phyloP scores from a whole-genome alignment of 208 protist genomes.

The Leishmania amazonensis region DNA sequence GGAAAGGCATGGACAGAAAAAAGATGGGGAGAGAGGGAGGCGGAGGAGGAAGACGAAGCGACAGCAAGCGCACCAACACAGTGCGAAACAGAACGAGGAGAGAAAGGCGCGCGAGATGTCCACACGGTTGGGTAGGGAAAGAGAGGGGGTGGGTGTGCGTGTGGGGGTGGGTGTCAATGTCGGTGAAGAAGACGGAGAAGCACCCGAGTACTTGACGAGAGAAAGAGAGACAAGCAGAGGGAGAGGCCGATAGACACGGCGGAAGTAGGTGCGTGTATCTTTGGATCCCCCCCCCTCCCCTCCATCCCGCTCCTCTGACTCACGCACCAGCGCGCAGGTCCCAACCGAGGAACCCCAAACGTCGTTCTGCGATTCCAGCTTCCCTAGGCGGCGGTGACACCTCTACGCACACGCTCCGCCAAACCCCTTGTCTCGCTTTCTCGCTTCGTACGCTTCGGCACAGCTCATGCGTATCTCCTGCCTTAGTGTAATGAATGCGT shows the following conservation, averaged over 20 bases:
- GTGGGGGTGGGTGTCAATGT: neutral
- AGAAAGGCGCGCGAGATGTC: neutral
- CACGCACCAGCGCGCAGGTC: neutral
- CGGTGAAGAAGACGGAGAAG: neutral
- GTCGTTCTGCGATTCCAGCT: neutral
- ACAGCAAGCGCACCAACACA: neutral
- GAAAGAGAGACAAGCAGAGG: neutral
- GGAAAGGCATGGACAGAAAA: constrained; percentile 8
- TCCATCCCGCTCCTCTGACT: neutral
- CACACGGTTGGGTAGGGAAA: neutral
- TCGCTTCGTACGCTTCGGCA: neutral
- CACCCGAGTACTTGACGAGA: neutral
- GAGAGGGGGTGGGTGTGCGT: neutral
- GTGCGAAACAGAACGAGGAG: neutral
- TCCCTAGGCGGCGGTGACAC: neutral
- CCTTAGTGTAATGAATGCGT: neutral
- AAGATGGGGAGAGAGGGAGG: neutral
- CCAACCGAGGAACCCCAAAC: neutral
- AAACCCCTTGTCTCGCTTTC: neutral
- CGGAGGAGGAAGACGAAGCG: too few species aligned
- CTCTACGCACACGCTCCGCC: neutral
- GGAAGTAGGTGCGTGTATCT: neutral
- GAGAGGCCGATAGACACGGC: neutral
- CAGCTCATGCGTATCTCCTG: neutral
- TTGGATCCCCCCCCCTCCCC: neutral